Percentiles rank a stretch among this genome's conserved stretches.
These are phyloP conservation scores for Candida dubliniensis DNA, from an alignment of 1,139 yeast species.

Conservation along the genomic window DNA sequence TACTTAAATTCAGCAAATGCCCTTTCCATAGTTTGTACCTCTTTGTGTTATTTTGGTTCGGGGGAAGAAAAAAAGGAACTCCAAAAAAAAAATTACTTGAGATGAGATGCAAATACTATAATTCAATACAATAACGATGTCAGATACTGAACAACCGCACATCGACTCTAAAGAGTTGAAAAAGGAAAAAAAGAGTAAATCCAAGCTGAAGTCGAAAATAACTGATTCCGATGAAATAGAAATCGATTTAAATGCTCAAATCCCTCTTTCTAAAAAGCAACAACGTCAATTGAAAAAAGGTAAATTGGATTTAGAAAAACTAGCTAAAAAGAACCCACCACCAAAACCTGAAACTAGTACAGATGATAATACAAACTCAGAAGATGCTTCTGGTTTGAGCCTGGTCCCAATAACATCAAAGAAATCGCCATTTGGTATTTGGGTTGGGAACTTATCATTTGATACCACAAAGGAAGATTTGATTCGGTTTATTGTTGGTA, in stretches of 20 bases:
- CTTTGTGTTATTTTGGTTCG: neutral
- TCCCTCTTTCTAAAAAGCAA: constrained; percentile 90
- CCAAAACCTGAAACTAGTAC: constrained; percentile 39
- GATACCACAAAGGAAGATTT: constrained; percentile 81
- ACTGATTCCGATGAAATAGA: constrained; percentile 55
- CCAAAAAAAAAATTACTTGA: constrained; percentile 5
- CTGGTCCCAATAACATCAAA: constrained; percentile 18
- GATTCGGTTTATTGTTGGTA: constrained; percentile 59
- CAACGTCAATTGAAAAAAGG: constrained; percentile 84
- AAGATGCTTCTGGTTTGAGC: too few relatives aligned
- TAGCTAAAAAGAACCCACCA: constrained; percentile 51
- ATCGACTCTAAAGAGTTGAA: constrained; percentile 16
- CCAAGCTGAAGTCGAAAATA: constrained; percentile 16
- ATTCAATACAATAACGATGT: constrained; percentile 4
- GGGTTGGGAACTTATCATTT: constrained; percentile 92
- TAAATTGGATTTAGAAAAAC: constrained; percentile 58
- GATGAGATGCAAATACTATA: constrained; percentile 4
- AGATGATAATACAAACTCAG: constrained; percentile 18
- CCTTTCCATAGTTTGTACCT: neutral
- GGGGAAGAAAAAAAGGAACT: neutral
- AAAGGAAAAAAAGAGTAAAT: constrained; percentile 9
- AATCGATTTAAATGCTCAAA: constrained; percentile 72
- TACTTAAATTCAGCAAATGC: neutral
- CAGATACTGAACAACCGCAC: constrained; percentile 6
- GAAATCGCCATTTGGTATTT: constrained; percentile 70